Evolutionary conservation across 139 green algal species (phyloP), one percentile per base, ranked within the genome.

Genomic region (Chlamydomonas sphaeroides): DNA sequence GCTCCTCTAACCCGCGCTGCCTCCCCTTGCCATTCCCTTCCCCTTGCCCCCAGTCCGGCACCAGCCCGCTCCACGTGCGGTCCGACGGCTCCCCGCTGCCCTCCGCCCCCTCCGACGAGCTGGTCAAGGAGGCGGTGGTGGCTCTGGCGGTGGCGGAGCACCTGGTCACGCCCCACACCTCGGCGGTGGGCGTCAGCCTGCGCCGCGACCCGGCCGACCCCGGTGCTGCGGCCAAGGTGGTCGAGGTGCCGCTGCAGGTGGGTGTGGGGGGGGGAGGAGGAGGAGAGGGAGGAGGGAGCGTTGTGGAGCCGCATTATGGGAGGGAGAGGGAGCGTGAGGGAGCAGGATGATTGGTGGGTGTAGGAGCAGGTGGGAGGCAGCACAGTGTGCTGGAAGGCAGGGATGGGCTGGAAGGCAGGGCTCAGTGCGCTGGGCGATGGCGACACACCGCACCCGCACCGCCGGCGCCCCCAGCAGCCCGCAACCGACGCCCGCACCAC

Each of bases 161-260:
- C 67, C 66, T 89, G 65, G 72, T 89, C 18, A 89, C 85, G 56
- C 79, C 68, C 25, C 68, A 84, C 79, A 89, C 85, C 5, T 63
- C 72, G 5, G 80, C 85, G 21, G 85, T 89, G 65, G 85, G 85
- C 15, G 85, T 89, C 42, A 38, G 79, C 79, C 78, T 86, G 71
- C 85, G 84, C n/a, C 39, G n/a, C 1, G 59, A 80, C 65, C 77
- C 83, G 5, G 36, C 74, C 3, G 83, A 84, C 42, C 76, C 83
- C 18, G 45, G 28, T 39, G 59, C 33, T 1, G 78, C 49, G 8
- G 28, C 67, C 35, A 62, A 62, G 26, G 38, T 73, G 66, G 69
- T 76, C 30, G 71, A 86, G 63, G 80, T 86, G 62, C 80, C 80
- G 28, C 80, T 86, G 56, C 80, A 85, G 68, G 68, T 74, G 39